Evolutionary conservation across 345 rosid genomes (phyloP).

Genomic region (Moricandia moricandioides): DNA sequence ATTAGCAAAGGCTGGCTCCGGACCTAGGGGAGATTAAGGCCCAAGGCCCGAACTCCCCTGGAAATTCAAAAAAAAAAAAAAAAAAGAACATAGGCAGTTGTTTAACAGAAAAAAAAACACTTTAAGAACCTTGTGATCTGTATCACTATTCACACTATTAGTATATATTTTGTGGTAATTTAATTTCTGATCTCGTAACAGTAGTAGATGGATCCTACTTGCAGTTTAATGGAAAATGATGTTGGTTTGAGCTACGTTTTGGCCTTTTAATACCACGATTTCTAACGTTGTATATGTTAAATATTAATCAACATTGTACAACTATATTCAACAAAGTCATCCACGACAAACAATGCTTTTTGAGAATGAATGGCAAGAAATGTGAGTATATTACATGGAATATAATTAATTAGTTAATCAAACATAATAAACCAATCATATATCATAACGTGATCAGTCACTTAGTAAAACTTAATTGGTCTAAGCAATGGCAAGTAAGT

Average conservation of each 20-base stretch:
- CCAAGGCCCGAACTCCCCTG: too few relatives aligned
- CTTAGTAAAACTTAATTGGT: background rate
- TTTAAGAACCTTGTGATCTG: background rate
- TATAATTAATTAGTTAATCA: background rate
- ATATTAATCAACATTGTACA: constrained; percentile 3
- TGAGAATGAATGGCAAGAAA: background rate
- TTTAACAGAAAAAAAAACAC: too few relatives aligned
- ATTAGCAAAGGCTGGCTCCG: too few relatives aligned
- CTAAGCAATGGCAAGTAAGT: constrained; percentile 15
- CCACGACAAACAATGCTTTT: background rate
- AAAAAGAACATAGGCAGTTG: background rate
- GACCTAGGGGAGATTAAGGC: too few relatives aligned
- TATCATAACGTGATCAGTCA: constrained; percentile 7
- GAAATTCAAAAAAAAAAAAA: too few relatives aligned
- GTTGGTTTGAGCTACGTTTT: background rate
- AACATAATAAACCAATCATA: background rate
- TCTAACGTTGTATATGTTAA: background rate
- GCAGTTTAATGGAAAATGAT: constrained; percentile 2
- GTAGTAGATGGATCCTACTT: background rate
- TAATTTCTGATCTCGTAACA: background rate
- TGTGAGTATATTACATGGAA: background rate
- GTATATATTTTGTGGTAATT: background rate
- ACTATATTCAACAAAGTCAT: background rate
- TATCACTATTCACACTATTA: background rate
- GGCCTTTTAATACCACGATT: background rate